Base-by-base conservation (phyloP, 768 basidiomycete species). In the Amanita fuliginea region DNA sequence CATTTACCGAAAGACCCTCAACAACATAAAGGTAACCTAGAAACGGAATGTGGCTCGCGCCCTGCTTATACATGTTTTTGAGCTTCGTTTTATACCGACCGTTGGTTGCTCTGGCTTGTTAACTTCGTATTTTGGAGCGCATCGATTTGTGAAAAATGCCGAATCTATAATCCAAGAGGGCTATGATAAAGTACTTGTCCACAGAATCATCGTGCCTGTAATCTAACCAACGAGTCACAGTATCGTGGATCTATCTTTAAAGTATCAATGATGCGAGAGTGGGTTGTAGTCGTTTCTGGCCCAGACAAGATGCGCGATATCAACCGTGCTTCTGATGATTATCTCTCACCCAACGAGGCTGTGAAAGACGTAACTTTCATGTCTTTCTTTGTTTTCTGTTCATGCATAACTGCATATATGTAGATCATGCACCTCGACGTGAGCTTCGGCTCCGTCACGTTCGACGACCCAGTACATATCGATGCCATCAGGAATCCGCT, bases 251-350 rank as follows among this genome's bases (percentile, higher is more conserved):
- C 49, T 4, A 56, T 68, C 48, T 33, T 70, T 9, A 57, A 56
- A 16, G 63, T 65, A 34, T 30, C 30, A 3, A 30, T 30, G 30
- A 30, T 30, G 30, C 30, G 10, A 11, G 6, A 11, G 30, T 30
- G 30, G 30, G 11, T 30, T 11, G 6, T 30, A 30, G 10, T 30
- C 7, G 60, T 72, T 21, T 64, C 67, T 9, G 68, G 73, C 0
- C 60, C 60, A 0, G 51, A 61, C 21, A 61, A 65, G 30, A 59
- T 74, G 16, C 71, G 75, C 2, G 73, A 76, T 40, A 54, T 78
- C 18, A 67, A 70, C 36, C 69, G 60, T 51, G 69, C 70, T 14
- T 64, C 69, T 5, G 74, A 76, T 47, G 64, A 72, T 14, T 64
- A 64, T 24, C 60, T 77, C 4, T 75, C 74, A 22, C 64, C 70